Conservation (phyloP, 352 stramenopile genomes). For the Globisporangium polare region DNA sequence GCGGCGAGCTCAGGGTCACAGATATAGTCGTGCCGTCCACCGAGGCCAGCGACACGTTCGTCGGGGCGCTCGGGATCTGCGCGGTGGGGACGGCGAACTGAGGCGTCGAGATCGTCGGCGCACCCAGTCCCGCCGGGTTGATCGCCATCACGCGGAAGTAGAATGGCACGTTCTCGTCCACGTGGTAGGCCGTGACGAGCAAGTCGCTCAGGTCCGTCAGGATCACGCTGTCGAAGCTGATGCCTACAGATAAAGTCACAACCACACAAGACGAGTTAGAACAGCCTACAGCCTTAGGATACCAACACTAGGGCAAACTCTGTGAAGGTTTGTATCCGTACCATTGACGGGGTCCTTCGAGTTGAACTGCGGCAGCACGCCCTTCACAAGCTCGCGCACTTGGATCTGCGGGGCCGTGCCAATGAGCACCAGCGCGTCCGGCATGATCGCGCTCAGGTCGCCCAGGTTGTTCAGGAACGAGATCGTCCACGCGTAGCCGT, state of each 20-base stretch:
- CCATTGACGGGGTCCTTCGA: slow-evolving; percentile 78
- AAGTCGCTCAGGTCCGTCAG: slow-evolving; percentile 88
- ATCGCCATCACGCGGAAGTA: slow-evolving; percentile 93
- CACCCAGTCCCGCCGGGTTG: slow-evolving; percentile 83
- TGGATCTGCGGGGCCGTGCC: slow-evolving; percentile 85
- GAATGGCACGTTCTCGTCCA: slow-evolving; percentile 94
- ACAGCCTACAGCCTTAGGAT: too few relatives aligned
- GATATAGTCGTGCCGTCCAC: slow-evolving; percentile 88
- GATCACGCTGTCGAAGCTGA: slow-evolving; percentile 85
- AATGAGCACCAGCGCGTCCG: slow-evolving; percentile 83
- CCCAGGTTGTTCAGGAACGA: slow-evolving; percentile 92
- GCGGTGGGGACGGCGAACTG: slow-evolving; percentile 85
- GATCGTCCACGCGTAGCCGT: slow-evolving; percentile 91
- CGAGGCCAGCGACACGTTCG: slow-evolving; percentile 70
- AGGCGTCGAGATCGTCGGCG: slow-evolving; percentile 62
- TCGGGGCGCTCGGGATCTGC: slow-evolving; percentile 61
- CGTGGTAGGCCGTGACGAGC: slow-evolving; percentile 66
- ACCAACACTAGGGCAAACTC: too few relatives aligned
- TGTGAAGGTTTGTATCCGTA: too few relatives aligned
- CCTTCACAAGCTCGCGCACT: slow-evolving; percentile 69
- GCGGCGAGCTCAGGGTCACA: slow-evolving; percentile 70
- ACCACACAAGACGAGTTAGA: not conserved
- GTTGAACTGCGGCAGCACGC: slow-evolving; percentile 90
- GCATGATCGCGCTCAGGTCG: slow-evolving; percentile 65
- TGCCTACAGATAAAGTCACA: slow-evolving; percentile 23